Evolutionary conservation across 192 early-diverging fungal genomes (phyloP).

Genomic region (Phlyctochytrium bullatum): DNA sequence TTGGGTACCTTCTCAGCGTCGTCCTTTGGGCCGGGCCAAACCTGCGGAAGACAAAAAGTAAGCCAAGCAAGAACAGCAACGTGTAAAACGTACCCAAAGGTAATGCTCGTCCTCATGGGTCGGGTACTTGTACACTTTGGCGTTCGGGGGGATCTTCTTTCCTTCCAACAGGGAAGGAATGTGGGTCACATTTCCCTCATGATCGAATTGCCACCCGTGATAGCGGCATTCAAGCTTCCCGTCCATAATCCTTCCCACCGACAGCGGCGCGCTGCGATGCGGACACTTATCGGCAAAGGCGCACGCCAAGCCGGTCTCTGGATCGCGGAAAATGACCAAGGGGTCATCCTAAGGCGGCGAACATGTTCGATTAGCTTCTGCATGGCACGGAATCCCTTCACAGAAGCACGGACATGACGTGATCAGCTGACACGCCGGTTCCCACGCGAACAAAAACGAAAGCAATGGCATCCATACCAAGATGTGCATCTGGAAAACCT

Average conservation of each 20-base stretch:
- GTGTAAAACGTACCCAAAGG: slow-evolving; percentile 27
- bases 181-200: slow-evolving; percentile 30
- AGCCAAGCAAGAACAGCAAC: background rate
- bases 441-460: background rate
- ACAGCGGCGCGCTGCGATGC: slow-evolving; percentile 43
- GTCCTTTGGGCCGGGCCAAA: slow-evolving; percentile 33
- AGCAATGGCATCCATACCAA: background rate
- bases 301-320: slow-evolving; percentile 15
- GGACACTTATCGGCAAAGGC: slow-evolving; percentile 40
- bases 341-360: slow-evolving; percentile 27
- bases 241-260: slow-evolving; percentile 32
- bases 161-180: slow-evolving; percentile 29
- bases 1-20: slow-evolving; percentile 8
- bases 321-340: slow-evolving; percentile 41
- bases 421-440: no score
- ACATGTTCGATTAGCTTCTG: no score
- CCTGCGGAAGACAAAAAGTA: background rate
- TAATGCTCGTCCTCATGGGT: slow-evolving; percentile 22
- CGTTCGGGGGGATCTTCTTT: slow-evolving; percentile 30
- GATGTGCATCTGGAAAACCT: background rate
- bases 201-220: slow-evolving; percentile 48
- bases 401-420: no score
- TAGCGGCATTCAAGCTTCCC: slow-evolving; percentile 45
- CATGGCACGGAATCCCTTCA: no score
- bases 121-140: slow-evolving; percentile 35